Evolutionary conservation across 2,329 filamentous ascomycete species (phyloP).

Genomic region (Colletotrichum truncatum): DNA sequence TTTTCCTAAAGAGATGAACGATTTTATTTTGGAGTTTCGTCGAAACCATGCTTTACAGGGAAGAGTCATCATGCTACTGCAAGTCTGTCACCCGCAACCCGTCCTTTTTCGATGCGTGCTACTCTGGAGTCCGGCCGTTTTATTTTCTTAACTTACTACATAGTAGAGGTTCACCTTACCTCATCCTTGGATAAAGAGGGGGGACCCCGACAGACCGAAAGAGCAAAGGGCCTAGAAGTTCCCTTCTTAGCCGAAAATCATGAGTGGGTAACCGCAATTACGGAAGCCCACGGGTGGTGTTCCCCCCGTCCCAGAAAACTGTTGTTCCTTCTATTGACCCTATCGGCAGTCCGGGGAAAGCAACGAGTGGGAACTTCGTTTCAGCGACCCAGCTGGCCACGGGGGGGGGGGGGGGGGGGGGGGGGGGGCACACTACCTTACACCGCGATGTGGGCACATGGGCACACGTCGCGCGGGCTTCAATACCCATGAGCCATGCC

Average conservation of each 20-base stretch:
- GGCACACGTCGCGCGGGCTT: conserved; percentile 5
- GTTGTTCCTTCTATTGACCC: conserved; percentile 11
- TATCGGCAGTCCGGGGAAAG: conserved; percentile 28
- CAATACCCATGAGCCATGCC: neutral
- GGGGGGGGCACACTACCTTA: too few species aligned
- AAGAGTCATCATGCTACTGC: neutral
- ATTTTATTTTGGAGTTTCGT: conserved; percentile 3
- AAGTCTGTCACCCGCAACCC: conserved; percentile 7
- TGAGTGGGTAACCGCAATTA: conserved; percentile 19
- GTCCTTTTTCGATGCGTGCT: too few species aligned
- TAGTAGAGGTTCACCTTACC: too few species aligned
- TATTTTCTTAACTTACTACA: too few species aligned
- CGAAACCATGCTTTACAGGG: conserved; percentile 11
- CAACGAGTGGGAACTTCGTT: conserved; percentile 20
- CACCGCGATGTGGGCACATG: conserved; percentile 8
- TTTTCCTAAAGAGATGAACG: conserved; percentile 19
- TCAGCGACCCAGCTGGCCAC: conserved; percentile 12
- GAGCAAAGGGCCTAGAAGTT: neutral
- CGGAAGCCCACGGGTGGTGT: conserved; percentile 21
- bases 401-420: too few species aligned
- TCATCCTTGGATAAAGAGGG: too few species aligned
- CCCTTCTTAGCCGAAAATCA: neutral
- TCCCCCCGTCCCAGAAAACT: neutral
- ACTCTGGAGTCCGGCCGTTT: neutral
- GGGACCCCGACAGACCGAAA: too few species aligned